These are phyloP conservation scores for Astrothelium subdiscretum DNA, from an alignment of 495 filamentous ascomycete genomes.

Conservation along the genomic window DNA sequence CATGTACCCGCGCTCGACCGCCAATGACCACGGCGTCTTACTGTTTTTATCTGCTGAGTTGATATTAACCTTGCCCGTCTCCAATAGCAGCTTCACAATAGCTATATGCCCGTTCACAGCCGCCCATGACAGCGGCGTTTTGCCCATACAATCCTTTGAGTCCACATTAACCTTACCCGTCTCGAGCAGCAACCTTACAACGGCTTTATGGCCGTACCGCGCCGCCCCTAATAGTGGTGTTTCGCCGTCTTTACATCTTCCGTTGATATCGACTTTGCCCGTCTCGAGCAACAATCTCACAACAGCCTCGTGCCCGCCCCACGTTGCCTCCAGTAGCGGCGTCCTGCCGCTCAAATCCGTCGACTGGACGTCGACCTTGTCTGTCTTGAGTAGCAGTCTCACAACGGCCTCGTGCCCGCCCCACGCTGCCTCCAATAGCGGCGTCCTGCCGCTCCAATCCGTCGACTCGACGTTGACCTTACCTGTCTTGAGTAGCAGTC, in stretches of 20 bases:
- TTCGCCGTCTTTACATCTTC: neutral
- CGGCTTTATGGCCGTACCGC: neutral
- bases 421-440: neutral
- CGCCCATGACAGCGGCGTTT: slow-evolving; percentile 3
- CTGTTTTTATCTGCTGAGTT: slow-evolving; percentile 24
- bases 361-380: slow-evolving; percentile 3
- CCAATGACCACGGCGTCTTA: slow-evolving; percentile 28
- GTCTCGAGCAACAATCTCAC: slow-evolving; percentile 13
- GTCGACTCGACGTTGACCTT: neutral
- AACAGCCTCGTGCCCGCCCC: slow-evolving; percentile 8
- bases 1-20: slow-evolving; percentile 2
- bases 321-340: neutral
- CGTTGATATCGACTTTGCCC: neutral
- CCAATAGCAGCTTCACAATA: slow-evolving; percentile 16
- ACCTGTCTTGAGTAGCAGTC: neutral
- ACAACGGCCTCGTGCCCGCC: neutral
- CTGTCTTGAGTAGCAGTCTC: neutral
- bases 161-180: slow-evolving; percentile 1
- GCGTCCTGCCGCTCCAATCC: neutral
- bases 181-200: neutral
- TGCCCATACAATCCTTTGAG: neutral
- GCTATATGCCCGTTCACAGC: neutral
- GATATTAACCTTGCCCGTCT: slow-evolving; percentile 15
- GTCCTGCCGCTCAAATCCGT: neutral
- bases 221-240: neutral